Evolutionary conservation across 2,329 filamentous ascomycete species (phyloP).

Genomic region (Nigrospora oryzae): DNA sequence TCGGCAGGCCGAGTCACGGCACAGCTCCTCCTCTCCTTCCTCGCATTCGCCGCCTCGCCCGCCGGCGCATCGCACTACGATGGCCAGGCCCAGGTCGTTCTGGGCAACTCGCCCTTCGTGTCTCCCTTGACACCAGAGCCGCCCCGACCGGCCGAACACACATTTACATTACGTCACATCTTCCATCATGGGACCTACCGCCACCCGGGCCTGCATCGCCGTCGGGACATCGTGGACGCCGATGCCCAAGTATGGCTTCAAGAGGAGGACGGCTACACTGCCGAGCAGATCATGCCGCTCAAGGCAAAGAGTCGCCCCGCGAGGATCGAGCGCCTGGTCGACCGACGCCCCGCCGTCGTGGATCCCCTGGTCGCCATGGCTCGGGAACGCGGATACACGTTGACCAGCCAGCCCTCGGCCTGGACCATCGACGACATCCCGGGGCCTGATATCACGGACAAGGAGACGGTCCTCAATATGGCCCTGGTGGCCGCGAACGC

Average conservation of each 20-base stretch:
- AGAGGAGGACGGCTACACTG: slow-evolving; percentile 46
- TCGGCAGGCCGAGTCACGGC: slow-evolving; percentile 58
- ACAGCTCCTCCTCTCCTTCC: slow-evolving; percentile 55
- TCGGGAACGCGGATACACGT: slow-evolving; percentile 57
- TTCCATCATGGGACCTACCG: slow-evolving; percentile 83
- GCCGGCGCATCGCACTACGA: slow-evolving; percentile 23
- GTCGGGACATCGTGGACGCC: slow-evolving; percentile 56
- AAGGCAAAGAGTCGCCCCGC: slow-evolving; percentile 54
- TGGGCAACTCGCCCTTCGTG: slow-evolving; percentile 34
- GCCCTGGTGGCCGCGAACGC: slow-evolving; percentile 86
- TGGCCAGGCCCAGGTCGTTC: slow-evolving; percentile 28
- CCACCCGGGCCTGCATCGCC: slow-evolving; percentile 70
- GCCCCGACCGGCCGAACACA: slow-evolving; percentile 43
- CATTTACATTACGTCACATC: slow-evolving; percentile 71
- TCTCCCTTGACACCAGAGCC: slow-evolving; percentile 30
- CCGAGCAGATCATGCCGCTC: slow-evolving; percentile 43
- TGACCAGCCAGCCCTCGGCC: slow-evolving; percentile 60
- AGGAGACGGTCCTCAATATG: slow-evolving; percentile 72
- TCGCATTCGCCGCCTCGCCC: slow-evolving; percentile 45
- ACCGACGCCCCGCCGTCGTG: slow-evolving; percentile 68
- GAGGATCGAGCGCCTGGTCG: slow-evolving; percentile 72
- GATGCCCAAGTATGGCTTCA: slow-evolving; percentile 55
- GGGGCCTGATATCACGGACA: slow-evolving; percentile 78
- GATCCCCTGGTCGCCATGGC: slow-evolving; percentile 71
- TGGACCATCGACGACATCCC: slow-evolving; percentile 77